phyloP scores from a whole-genome alignment of 2,329 filamentous ascomycete species.

The Neocatenulostroma microsporum region DNA sequence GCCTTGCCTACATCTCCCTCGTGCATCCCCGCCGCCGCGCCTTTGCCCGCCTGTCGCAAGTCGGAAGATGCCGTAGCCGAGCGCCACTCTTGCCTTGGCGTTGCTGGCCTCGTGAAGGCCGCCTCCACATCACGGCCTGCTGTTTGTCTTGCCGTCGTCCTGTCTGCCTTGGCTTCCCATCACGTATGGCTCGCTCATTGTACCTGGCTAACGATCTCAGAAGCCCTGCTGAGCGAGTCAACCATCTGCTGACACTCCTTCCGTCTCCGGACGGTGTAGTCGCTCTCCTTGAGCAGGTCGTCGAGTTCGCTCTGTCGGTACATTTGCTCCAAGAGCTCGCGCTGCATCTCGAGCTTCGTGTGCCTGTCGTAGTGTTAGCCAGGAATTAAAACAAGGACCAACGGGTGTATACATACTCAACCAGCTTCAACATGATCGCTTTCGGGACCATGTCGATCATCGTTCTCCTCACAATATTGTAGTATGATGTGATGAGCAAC shows the following conservation, averaged over 20 bases:
- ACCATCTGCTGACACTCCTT: conserved; percentile 99
- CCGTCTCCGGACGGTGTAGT: conserved; percentile 87
- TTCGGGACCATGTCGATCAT: conserved; percentile 99
- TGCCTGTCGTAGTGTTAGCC: conserved; percentile 47
- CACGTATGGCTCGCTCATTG: no score
- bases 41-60: no score
- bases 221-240: conserved; percentile 79
- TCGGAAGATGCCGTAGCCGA: no score
- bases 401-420: conserved; percentile 60
- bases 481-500: conserved; percentile 92
- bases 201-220: conserved; percentile 86
- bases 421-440: conserved; percentile 95
- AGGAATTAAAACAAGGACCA: no score
- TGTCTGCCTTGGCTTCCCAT: no score
- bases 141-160: no score
- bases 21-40: no score
- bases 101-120: no score
- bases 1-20: no score
- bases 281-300: conserved; percentile 92
- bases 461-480: conserved; percentile 93
- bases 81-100: no score
- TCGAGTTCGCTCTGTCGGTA: conserved; percentile 87
- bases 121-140: no score
- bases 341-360: conserved; percentile 98
- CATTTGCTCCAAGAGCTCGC: conserved; percentile 94